Percentiles rank a stretch among this genome's conserved stretches.
phyloP scores from a whole-genome alignment of 2,329 filamentous ascomycete genomes.

The Monilinia vaccinii-corymbosi region DNA sequence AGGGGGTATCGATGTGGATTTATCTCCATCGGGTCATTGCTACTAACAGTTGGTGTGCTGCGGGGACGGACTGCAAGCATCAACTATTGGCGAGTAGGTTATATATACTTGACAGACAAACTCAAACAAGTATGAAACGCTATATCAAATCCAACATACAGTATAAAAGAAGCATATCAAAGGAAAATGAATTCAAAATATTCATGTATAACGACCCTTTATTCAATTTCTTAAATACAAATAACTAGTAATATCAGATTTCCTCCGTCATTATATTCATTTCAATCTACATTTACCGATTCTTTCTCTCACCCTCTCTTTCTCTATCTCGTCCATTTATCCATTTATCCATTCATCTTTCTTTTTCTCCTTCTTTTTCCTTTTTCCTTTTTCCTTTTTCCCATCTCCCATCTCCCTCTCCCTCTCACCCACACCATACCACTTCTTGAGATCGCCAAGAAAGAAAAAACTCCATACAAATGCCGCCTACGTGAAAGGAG shows the following conservation, averaged over 20 bases:
- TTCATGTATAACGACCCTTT: not conserved
- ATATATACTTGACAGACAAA: no score
- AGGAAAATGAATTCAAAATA: not conserved
- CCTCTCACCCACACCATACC: not conserved
- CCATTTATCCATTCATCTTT: not conserved
- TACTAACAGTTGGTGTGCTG: not conserved
- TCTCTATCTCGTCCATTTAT: not conserved
- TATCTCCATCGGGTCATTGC: not conserved
- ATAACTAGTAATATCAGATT: not conserved
- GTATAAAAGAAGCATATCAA: not conserved
- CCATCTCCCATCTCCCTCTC: not conserved
- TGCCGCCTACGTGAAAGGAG: not conserved
- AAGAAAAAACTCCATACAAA: not conserved
- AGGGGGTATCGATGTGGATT: not conserved
- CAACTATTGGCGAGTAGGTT: not conserved
- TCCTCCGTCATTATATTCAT: not conserved
- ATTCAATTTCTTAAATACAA: not conserved
- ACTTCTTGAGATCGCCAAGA: not conserved
- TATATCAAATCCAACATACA: not conserved
- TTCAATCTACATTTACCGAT: not conserved
- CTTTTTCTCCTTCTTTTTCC: not conserved
- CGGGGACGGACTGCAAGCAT: not conserved
- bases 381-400: not conserved
- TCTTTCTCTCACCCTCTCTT: not conserved
- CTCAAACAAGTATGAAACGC: not conserved